phyloP scores from a whole-genome alignment of 2,329 filamentous ascomycete species.

The Phymatotrichopsis omnivora region DNA sequence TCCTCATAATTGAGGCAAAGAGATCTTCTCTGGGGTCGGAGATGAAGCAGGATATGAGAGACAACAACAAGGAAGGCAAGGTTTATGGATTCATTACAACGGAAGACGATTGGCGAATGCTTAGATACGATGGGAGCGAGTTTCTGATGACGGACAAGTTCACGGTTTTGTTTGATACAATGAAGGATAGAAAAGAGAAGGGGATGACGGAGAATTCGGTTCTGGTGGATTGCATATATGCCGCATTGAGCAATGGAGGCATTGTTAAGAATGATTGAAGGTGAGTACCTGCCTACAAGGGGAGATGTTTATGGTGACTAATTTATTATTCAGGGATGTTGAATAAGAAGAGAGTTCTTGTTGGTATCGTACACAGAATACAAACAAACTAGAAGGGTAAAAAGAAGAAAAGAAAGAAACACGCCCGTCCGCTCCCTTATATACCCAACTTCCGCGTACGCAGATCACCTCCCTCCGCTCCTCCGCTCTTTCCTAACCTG shows the following conservation, averaged over 20 bases:
- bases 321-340: too few species aligned
- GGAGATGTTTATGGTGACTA: too few species aligned
- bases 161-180: neutral
- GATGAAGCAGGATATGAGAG: slow-evolving; percentile 9
- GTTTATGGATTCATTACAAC: slow-evolving; percentile 15
- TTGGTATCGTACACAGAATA: too few species aligned
- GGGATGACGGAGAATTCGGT: neutral
- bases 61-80: slow-evolving; percentile 7
- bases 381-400: too few species aligned
- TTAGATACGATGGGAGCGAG: slow-evolving; percentile 8
- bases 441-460: too few species aligned
- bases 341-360: too few species aligned
- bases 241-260: slow-evolving; percentile 14
- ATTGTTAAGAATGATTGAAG: neutral
- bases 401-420: too few species aligned
- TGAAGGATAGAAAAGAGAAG: neutral
- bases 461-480: too few species aligned
- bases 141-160: neutral
- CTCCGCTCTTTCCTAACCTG: too few species aligned
- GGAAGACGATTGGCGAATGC: slow-evolving; percentile 9
- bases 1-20: too few species aligned
- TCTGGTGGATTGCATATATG: slow-evolving; percentile 17
- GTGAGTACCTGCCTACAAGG: too few species aligned
- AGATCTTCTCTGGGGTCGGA: slow-evolving; percentile 2
- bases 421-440: too few species aligned